Conservation (phyloP, 2,329 filamentous ascomycete genomes). For the Nannizzia gypsea region DNA sequence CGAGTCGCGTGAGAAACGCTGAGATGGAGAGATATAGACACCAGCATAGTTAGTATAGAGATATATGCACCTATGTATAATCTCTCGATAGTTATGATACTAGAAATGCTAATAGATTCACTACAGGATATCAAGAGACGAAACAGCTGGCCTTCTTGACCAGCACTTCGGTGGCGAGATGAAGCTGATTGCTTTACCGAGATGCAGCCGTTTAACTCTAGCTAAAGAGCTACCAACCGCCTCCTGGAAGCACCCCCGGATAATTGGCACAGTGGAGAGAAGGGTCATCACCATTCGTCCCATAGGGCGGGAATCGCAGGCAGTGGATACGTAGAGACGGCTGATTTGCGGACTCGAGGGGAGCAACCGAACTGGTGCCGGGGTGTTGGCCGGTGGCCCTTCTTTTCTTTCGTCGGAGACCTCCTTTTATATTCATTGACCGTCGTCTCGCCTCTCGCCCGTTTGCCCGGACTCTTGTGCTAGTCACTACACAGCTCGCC, state of each 20-base stretch:
- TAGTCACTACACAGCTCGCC: neutral
- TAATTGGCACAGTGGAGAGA: neutral
- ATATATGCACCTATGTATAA: no score
- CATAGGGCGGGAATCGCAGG: neutral
- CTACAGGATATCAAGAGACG: no score
- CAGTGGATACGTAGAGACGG: slow-evolving; percentile 5
- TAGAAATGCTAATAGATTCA: neutral
- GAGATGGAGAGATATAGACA: neutral
- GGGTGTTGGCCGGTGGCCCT: neutral
- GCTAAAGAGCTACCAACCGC: neutral
- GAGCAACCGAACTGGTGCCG: neutral
- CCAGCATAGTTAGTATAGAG: no score
- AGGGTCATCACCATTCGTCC: neutral
- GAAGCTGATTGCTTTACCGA: neutral
- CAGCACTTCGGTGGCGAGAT: neutral
- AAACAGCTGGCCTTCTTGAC: no score
- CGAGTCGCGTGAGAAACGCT: neutral
- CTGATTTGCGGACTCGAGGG: neutral
- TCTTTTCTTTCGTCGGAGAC: neutral
- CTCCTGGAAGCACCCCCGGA: neutral
- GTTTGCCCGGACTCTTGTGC: neutral
- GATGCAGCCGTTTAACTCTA: neutral
- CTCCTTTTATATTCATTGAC: neutral
- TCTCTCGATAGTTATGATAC: no score
- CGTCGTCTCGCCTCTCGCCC: neutral